Evolutionary conservation across 495 filamentous ascomycete species (phyloP), one percentile per base, ranked within the genome.

Genomic region (Xylaria bambusicola): DNA sequence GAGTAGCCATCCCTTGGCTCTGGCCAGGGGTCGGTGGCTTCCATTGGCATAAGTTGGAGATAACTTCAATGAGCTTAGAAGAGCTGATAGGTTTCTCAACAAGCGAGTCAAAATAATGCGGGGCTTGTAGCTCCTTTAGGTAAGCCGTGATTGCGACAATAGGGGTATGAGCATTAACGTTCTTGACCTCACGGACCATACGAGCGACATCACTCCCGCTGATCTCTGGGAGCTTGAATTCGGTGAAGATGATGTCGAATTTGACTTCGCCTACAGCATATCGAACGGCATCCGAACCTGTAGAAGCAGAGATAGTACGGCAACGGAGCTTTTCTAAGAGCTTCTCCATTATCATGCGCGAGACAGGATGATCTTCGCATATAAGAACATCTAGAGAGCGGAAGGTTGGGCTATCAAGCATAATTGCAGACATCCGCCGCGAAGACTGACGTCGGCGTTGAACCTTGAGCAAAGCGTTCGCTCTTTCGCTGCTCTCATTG

Each of bases 81-180:
- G 88, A 80, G 7, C 93, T 98, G 17, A 95, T 92, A 9, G 94
- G 94, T 72, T 98, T 98, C 72, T 98, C 91, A 47, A 98, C 91
- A 48, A 98, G 81, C 9, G 88, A 87, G 66, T 97, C 91, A 65
- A 98, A 98, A 72, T 97, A 88, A 77, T 98, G 92, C 9, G 90
- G 90, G 56, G 92, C 91, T 35, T 90, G 92, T 18, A 98, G 82
- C 66, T 98, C 94, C 64, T 97, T 98, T 13, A 98, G 77, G 73
- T 98, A 98, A 40, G 94, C 92, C 13, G 94, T 98, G n/a, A 98
- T 91, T 46, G 92, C 91, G 45, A 98, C 91, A 63, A 98, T 94
- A 2, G 94, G 94, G 0, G 94, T 98, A 65, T 91, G 85, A n/a
- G 88, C 85, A 68, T 98, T 98, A 20, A 89, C 83, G 71, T 96